Evolutionary conservation across 75 land plant genomes (phyloP).

Genomic region (Sequoia sempervirens): DNA sequence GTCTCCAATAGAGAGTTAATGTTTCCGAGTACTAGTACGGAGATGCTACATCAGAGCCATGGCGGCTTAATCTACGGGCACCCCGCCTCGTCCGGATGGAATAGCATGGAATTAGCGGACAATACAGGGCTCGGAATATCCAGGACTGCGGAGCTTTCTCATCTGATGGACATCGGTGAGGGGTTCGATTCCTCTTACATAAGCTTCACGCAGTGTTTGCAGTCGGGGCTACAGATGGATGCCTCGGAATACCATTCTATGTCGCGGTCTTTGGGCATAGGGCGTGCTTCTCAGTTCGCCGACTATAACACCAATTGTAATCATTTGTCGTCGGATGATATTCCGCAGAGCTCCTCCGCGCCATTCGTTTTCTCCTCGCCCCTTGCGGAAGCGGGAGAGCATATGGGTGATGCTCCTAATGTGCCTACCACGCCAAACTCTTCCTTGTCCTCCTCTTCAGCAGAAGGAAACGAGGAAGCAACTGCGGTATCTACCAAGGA

Average conservation of each 20-base stretch:
- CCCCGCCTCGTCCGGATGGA: background rate
- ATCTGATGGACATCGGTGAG: constrained; percentile 5
- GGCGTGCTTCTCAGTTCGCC: background rate
- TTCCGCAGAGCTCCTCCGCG: background rate
- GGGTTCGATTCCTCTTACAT: constrained; percentile 20
- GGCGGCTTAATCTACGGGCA: background rate
- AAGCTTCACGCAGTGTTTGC: constrained; percentile 39
- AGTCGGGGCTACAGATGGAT: constrained; percentile 12
- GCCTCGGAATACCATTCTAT: background rate
- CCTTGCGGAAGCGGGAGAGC: constrained; percentile 1
- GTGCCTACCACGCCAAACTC: constrained; percentile 34
- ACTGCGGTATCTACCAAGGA: background rate
- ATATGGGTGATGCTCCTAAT: background rate
- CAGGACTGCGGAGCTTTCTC: background rate
- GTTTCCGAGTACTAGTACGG: background rate
- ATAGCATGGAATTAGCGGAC: background rate
- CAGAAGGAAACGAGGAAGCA: constrained; percentile 19
- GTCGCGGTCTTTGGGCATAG: background rate
- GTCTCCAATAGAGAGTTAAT: background rate
- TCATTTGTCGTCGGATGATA: background rate
- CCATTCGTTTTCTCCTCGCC: background rate
- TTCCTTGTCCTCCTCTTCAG: constrained; percentile 39
- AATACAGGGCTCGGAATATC: background rate
- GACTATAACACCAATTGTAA: background rate
- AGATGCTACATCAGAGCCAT: background rate